phyloP scores from a whole-genome alignment of 2,329 filamentous ascomycete species.

The Alternaria solani region DNA sequence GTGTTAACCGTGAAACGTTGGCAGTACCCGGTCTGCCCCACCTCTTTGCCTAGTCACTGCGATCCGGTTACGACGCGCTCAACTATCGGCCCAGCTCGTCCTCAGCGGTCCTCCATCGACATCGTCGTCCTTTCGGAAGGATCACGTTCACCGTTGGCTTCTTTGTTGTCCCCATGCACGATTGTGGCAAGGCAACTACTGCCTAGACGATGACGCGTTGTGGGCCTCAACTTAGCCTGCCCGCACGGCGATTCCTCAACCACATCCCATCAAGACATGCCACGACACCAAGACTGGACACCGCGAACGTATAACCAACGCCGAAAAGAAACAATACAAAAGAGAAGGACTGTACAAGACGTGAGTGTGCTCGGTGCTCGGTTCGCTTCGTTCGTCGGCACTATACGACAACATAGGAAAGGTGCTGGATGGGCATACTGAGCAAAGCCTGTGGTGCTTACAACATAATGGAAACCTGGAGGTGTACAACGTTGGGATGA shows the following conservation, averaged over 20 bases:
- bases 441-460: not conserved
- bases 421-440: too few species aligned
- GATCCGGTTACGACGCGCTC: not conserved
- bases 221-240: not conserved
- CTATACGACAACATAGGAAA: not conserved
- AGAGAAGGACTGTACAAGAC: not conserved
- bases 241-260: not conserved
- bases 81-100: not conserved
- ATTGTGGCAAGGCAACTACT: not conserved
- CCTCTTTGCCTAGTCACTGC: too few species aligned
- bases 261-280: not conserved
- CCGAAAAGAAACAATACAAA: not conserved
- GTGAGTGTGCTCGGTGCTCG: not conserved
- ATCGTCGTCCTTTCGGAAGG: not conserved
- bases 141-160: not conserved
- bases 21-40: not conserved
- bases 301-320: conserved; percentile 10
- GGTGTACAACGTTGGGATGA: too few species aligned
- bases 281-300: not conserved
- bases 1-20: not conserved
- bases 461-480: not conserved
- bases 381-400: not conserved
- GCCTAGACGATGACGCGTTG: not conserved
- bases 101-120: not conserved
- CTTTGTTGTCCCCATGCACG: not conserved